phyloP scores from a whole-genome alignment of 2,329 filamentous ascomycete genomes.

The Paraphoma sp. region DNA sequence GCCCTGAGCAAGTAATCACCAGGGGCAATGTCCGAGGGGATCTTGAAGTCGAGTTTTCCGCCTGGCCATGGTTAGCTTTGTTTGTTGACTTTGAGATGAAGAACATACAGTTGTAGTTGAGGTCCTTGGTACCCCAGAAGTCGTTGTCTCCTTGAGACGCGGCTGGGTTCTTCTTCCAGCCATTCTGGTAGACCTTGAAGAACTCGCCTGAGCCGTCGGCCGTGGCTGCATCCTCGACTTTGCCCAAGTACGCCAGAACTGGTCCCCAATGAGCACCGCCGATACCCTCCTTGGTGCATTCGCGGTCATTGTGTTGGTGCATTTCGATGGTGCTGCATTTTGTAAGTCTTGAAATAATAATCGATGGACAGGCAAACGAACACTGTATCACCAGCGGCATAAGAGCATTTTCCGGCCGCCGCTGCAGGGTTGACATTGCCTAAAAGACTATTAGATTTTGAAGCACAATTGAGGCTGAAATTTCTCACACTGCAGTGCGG shows the following conservation, averaged over 20 bases:
- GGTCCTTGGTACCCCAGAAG: conserved; percentile 51
- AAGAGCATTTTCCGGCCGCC: conserved; percentile 33
- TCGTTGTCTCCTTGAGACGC: conserved; percentile 50
- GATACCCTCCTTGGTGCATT: conserved; percentile 30
- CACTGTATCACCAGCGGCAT: conserved; percentile 33
- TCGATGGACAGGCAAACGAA: background rate
- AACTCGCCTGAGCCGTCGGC: conserved; percentile 57
- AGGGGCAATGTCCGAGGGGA: conserved; percentile 49
- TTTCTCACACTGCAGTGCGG: conserved; percentile 33
- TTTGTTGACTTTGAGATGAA: background rate
- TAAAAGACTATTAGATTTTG: background rate
- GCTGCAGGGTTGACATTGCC: conserved; percentile 34
- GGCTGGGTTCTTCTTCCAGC: conserved; percentile 39
- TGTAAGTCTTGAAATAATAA: background rate
- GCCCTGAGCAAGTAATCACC: conserved; percentile 55
- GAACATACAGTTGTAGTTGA: conserved; percentile 45
- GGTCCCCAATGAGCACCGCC: conserved; percentile 58
- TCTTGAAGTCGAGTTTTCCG: conserved; percentile 39
- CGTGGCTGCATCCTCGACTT: conserved; percentile 47
- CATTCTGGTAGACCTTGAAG: conserved; percentile 56
- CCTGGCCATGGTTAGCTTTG: background rate
- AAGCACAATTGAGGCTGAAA: background rate
- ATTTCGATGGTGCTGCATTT: conserved; percentile 29
- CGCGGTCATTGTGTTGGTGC: conserved; percentile 35
- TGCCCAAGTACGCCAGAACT: conserved; percentile 59